Percentiles rank a stretch among this genome's conserved stretches.
Conservation (phyloP, 2,329 filamentous ascomycete genomes). For the Fusarium torulosum region DNA sequence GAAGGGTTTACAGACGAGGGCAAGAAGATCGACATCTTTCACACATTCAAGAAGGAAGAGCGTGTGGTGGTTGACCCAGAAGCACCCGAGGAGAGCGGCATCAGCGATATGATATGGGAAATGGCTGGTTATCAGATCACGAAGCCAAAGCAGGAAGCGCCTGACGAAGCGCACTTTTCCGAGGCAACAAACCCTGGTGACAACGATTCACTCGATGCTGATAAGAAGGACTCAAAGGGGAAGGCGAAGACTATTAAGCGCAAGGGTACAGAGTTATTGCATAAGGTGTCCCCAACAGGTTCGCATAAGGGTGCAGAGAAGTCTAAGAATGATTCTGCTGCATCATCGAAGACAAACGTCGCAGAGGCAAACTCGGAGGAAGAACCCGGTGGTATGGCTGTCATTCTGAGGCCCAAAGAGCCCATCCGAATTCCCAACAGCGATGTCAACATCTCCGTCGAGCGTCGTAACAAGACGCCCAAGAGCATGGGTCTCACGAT, state of each 20-base stretch:
- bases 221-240: slow-evolving; percentile 20
- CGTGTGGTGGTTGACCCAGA: slow-evolving; percentile 74
- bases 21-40: slow-evolving; percentile 84
- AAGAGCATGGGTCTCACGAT: slow-evolving; percentile 86
- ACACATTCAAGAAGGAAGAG: slow-evolving; percentile 82
- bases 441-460: slow-evolving; percentile 91
- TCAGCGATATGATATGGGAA: slow-evolving; percentile 66
- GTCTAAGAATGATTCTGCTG: slow-evolving; percentile 38
- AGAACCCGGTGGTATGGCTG: slow-evolving; percentile 74
- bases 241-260: slow-evolving; percentile 46
- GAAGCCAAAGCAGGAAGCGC: slow-evolving; percentile 52
- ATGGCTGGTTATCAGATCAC: slow-evolving; percentile 59
- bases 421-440: slow-evolving; percentile 80
- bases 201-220: slow-evolving; percentile 5
- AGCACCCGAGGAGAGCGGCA: slow-evolving; percentile 62
- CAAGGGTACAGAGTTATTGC: slow-evolving; percentile 53
- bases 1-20: slow-evolving; percentile 92
- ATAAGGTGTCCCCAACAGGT: slow-evolving; percentile 47
- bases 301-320: slow-evolving; percentile 39
- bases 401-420: slow-evolving; percentile 79
- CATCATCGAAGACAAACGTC: slow-evolving; percentile 35
- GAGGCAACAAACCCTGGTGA: slow-evolving; percentile 47
- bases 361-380: slow-evolving; percentile 51
- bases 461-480: slow-evolving; percentile 83
- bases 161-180: slow-evolving; percentile 53